Percentiles rank a stretch among this genome's conserved stretches.
These are phyloP conservation scores for Komagataella mondaviorum DNA, from an alignment of 805 yeast species.

Conservation along the genomic window DNA sequence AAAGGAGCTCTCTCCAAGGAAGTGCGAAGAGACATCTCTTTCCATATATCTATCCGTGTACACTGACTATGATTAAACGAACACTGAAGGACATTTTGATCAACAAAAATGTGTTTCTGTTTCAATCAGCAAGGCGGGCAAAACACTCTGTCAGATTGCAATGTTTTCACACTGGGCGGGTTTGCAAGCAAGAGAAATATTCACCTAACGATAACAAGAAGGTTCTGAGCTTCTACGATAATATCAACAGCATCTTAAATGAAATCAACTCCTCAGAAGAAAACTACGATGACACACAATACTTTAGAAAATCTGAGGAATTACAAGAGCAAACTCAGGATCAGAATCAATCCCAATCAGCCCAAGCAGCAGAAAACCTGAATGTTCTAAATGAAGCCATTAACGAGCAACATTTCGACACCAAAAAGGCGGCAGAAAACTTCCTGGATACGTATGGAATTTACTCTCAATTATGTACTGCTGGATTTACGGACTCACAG, in stretches of 20 bases:
- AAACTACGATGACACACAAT: background rate
- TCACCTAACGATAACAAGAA: background rate
- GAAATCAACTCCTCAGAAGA: background rate
- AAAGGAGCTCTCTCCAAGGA: background rate
- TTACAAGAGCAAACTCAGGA: background rate
- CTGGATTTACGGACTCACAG: conserved; percentile 53
- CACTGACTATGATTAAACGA: background rate
- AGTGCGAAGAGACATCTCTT: background rate
- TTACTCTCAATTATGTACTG: conserved; percentile 31
- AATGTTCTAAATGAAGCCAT: background rate
- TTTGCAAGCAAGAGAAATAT: background rate
- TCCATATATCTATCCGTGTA: background rate
- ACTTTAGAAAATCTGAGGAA: background rate
- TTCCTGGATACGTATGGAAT: conserved; percentile 54
- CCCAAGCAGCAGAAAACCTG: background rate
- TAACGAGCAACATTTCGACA: background rate
- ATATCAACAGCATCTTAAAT: background rate
- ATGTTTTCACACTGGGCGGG: background rate
- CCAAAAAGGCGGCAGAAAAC: conserved; percentile 11
- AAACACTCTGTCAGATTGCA: background rate
- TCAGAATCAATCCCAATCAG: background rate
- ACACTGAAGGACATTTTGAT: background rate
- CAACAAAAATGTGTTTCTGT: background rate
- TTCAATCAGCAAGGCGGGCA: background rate
- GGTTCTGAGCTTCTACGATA: background rate